Evolutionary conservation across 2,329 filamentous ascomycete species (phyloP), one percentile per base, ranked within the genome.

Genomic region (Colletotrichum sp.): DNA sequence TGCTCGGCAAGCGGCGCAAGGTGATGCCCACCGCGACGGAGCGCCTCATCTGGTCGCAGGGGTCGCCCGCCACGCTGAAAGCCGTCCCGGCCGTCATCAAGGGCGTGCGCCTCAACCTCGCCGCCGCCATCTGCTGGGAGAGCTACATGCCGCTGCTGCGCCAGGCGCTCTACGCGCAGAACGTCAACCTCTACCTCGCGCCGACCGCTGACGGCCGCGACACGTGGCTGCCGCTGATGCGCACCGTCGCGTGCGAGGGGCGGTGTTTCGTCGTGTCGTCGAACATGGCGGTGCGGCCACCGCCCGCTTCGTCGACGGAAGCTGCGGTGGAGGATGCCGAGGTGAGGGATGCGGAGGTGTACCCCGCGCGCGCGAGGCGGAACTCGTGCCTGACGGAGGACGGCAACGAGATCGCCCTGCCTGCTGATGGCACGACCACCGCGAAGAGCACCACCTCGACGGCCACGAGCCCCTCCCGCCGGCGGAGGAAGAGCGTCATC

Each of bases 91-190:
- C 95, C 2, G 91, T 88, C 28, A 95, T 98, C 82, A 93, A 93
- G 76, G 95, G 95, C 66, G 91, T 96, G 4, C 92, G 92, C 78
- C 86, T 98, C 76, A 96, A 95, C 72, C 90, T 98, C 75, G 96
- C 94, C 0, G 93, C 94, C 5, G 96, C 96, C 5, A 98, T 99
- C 79, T 98, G 96, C 88, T 98, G 96, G 96, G 96, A 99, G 84
- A 98, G 95, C 84, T 98, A 96, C 86, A 98, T 98, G 96, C 96
- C 96, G 0, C 87, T 98, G 21, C 88, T 98, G 9, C 91, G 96
- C 21, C 94, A 98, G 82, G 90, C 92, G 18, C 88, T 98, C 48
- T 99, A 98, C 84, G 90, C 92, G 4, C 96, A 98, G 84, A 98
- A 98, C 82, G 92, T 98, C 80, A 98, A 98, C 83, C 86, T 98